Base-by-base conservation (phyloP, 768 basidiomycete genomes). In the Mycena polygramma region DNA sequence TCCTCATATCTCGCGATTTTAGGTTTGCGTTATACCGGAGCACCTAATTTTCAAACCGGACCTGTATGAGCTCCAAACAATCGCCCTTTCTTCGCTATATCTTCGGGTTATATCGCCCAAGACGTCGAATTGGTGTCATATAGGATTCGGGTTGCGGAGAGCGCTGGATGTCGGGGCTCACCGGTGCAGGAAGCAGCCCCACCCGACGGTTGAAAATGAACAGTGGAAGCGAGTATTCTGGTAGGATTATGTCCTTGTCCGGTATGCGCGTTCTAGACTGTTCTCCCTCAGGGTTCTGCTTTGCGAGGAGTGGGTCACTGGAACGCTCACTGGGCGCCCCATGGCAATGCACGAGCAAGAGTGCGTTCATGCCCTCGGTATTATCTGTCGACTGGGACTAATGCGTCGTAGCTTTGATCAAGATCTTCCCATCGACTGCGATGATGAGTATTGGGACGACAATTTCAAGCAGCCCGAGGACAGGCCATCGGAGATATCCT, bases 401-500 rank as follows among this genome's bases (percentile, higher is more conserved):
- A 54, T 19, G 11, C 52, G 4, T 20, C 10, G 13, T 35, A 91
- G 91, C 71, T 89, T 88, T 66, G 90, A 92, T 64, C 81, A 88
- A 17, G 90, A 89, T 30, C 82, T 85, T 20, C 90, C 91, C 1
- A 74, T 87, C 1, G 89, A 90, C 14, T 88, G 89, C 24, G 91
- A 92, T 64, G 91, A 92, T 74, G 90, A 91, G 57, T 91, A 87
- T 67, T 92, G 90, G 90, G 83, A 83, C 79, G 78, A 6, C 30
- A 77, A 77, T 5, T 90, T 89, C 79, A 83, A 83, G 57, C 91
- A 91, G 66, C 91, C 91, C 0, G 74, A 80, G 4, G 84, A 80
- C 7, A 83, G 83, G 61, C 86, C 88, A 0, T 85, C 88, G 2
- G 74, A 72, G 4, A 66, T 89, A 11, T 67, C 88, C 1, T 84